Conservation (phyloP, 1,139 yeast genomes). For the Sugiyamaella japonica region DNA sequence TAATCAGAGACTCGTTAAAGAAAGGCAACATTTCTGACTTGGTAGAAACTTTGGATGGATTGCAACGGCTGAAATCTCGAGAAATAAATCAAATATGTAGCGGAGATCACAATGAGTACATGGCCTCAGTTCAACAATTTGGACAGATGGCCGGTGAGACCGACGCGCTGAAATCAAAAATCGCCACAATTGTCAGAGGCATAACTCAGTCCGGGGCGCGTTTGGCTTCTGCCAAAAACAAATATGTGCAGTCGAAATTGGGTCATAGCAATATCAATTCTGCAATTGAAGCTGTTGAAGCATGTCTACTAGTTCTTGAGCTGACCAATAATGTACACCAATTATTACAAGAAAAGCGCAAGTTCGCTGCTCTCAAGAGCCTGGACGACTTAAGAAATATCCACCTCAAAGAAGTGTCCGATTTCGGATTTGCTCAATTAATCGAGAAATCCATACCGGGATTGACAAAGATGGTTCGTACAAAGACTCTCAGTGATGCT, state of each 20-base stretch:
- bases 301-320: slow-evolving; percentile 81
- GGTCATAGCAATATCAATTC: slow-evolving; percentile 38
- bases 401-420: slow-evolving; percentile 66
- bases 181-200: slow-evolving; percentile 52
- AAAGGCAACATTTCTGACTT: slow-evolving; percentile 58
- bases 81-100: slow-evolving; percentile 65
- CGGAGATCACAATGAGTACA: slow-evolving; percentile 55
- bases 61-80: slow-evolving; percentile 60
- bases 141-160: slow-evolving; percentile 58
- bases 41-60: slow-evolving; percentile 55
- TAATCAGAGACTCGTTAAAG: slow-evolving; percentile 66
- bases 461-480: slow-evolving; percentile 70
- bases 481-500: slow-evolving; percentile 73
- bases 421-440: slow-evolving; percentile 68
- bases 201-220: slow-evolving; percentile 64
- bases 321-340: slow-evolving; percentile 85
- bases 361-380: slow-evolving; percentile 83
- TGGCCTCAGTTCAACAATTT: slow-evolving; percentile 56
- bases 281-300: slow-evolving; percentile 42
- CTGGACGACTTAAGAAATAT: slow-evolving; percentile 70
- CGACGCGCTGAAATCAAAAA: slow-evolving; percentile 52
- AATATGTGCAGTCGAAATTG: slow-evolving; percentile 34
- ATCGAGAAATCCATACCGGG: slow-evolving; percentile 71
- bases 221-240: slow-evolving; percentile 51
- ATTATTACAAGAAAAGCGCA: slow-evolving; percentile 68